phyloP scores from a whole-genome alignment of 228 moss, liverwort and hornwort genomes.

The Sphagnum magellanicum region DNA sequence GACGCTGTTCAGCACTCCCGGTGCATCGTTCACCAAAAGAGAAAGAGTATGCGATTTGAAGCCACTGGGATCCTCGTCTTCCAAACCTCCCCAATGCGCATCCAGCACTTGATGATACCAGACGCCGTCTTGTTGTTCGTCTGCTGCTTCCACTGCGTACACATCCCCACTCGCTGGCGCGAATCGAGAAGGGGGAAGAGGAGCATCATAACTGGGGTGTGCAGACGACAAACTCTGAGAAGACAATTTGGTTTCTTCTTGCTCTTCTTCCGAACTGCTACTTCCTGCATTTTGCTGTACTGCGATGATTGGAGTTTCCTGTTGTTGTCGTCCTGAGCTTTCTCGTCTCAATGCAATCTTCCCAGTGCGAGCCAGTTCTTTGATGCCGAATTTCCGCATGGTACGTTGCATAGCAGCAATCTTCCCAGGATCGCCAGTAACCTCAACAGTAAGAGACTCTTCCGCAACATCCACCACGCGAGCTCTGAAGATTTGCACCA shows the following conservation, averaged over 20 bases:
- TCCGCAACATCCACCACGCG: constrained; percentile 93
- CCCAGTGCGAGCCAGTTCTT: constrained; percentile 90
- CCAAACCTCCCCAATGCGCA: constrained; percentile 83
- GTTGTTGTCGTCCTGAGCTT: constrained; percentile 21
- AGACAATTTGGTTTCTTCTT: too few species aligned
- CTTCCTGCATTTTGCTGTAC: too few species aligned
- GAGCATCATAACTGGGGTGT: too few species aligned
- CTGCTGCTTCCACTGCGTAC: constrained; percentile 78
- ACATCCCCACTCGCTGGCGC: constrained; percentile 48
- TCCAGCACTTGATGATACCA: constrained; percentile 95
- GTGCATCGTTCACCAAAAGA: constrained; percentile 80
- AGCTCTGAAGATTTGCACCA: constrained; percentile 87
- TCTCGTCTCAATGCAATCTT: constrained; percentile 94
- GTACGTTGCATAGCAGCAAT: constrained; percentile 66
- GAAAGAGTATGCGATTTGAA: constrained; percentile 77
- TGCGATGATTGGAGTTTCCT: too few species aligned
- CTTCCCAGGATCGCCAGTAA: constrained; percentile 96
- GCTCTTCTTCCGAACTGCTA: too few species aligned
- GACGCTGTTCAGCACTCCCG: constrained; percentile 85
- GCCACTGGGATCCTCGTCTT: constrained; percentile 60
- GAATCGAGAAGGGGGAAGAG: too few species aligned
- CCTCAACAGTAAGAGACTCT: constrained; percentile 77
- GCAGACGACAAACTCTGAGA: too few species aligned
- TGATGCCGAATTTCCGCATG: constrained; percentile 89
- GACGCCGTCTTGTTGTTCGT: constrained; percentile 46